Conservation (phyloP, 495 filamentous ascomycete species). For the Aspergillus incahuasiensis region DNA sequence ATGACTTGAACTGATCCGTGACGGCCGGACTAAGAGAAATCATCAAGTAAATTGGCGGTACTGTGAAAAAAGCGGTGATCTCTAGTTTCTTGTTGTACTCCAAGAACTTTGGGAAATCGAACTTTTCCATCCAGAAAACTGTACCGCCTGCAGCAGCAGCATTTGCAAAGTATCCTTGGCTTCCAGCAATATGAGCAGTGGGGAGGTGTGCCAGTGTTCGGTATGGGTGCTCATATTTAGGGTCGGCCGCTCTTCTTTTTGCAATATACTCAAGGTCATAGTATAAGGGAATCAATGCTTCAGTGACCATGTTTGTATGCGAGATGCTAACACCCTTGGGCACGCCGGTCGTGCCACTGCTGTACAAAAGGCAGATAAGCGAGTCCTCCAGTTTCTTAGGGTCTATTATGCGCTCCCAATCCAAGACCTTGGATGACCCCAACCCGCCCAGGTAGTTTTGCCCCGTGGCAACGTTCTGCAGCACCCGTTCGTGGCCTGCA, state of each 20-base stretch:
- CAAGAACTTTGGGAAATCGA: constrained; percentile 41
- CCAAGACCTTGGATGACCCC: constrained; percentile 22
- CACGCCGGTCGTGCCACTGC: constrained; percentile 35
- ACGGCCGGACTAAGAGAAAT: constrained; percentile 46
- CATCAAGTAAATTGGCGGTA: constrained; percentile 47
- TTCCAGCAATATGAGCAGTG: constrained; percentile 40
- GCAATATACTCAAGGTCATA: constrained; percentile 19
- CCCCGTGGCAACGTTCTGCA: constrained; percentile 13
- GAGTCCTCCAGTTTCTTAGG: constrained; percentile 24
- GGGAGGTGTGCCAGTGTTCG: constrained; percentile 49
- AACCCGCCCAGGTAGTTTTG: constrained; percentile 16
- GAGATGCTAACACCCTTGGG: constrained; percentile 39
- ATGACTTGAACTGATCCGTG: constrained; percentile 39
- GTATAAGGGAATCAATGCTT: constrained; percentile 19
- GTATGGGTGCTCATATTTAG: constrained; percentile 16
- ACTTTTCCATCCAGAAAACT: constrained; percentile 49
- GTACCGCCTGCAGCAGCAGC: constrained; percentile 31
- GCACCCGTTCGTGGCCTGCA: constrained; percentile 13
- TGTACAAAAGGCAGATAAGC: constrained; percentile 27
- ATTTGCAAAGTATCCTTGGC: constrained; percentile 43
- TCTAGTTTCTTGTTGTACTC: constrained; percentile 35
- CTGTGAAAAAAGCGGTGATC: constrained; percentile 46
- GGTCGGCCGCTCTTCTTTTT: constrained; percentile 18
- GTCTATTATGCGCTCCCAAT: constrained; percentile 46
- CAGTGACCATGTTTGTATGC: constrained; percentile 32